These are phyloP conservation scores for Argentina anserina DNA, from an alignment of 306 rosid genomes.

Conservation along the genomic window DNA sequence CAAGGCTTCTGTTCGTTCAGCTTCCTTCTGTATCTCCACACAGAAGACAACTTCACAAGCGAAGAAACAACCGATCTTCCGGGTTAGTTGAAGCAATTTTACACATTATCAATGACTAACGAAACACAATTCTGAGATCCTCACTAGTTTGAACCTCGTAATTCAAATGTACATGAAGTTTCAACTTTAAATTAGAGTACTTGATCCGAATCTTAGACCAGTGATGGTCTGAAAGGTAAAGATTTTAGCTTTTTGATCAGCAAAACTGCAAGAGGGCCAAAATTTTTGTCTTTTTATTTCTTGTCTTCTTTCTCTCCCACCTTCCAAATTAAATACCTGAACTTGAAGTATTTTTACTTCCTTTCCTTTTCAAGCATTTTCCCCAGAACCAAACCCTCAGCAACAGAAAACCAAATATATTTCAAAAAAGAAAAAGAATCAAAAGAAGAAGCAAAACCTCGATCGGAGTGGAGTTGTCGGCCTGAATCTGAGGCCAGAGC, in stretches of 20 bases:
- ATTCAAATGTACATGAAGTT: neutral
- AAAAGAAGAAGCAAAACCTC: slow-evolving; percentile 40
- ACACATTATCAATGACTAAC: slow-evolving; percentile 1
- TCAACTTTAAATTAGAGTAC: neutral
- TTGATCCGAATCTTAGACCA: neutral
- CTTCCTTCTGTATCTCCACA: slow-evolving; percentile 85
- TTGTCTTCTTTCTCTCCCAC: slow-evolving; percentile 1
- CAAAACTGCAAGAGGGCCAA: neutral
- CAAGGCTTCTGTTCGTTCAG: slow-evolving; percentile 81
- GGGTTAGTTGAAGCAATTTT: neutral
- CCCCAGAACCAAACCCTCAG: slow-evolving; percentile 14
- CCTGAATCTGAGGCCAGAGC: slow-evolving; percentile 55
- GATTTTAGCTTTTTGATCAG: neutral
- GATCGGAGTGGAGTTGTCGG: slow-evolving; percentile 68
- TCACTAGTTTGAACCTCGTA: neutral
- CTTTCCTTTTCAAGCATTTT: slow-evolving; percentile 7
- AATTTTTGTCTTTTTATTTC: slow-evolving; percentile 7
- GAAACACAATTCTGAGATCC: neutral
- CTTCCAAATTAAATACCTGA: slow-evolving; percentile 4
- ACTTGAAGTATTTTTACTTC: neutral
- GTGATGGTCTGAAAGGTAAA: neutral
- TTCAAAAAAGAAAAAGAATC: neutral
- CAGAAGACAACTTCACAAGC: slow-evolving; percentile 63
- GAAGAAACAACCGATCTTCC: slow-evolving; percentile 5
- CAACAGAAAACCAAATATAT: neutral